These are phyloP conservation scores for Colletotrichum graminicola DNA, from an alignment of 2,329 filamentous ascomycete genomes.

Conservation along the genomic window DNA sequence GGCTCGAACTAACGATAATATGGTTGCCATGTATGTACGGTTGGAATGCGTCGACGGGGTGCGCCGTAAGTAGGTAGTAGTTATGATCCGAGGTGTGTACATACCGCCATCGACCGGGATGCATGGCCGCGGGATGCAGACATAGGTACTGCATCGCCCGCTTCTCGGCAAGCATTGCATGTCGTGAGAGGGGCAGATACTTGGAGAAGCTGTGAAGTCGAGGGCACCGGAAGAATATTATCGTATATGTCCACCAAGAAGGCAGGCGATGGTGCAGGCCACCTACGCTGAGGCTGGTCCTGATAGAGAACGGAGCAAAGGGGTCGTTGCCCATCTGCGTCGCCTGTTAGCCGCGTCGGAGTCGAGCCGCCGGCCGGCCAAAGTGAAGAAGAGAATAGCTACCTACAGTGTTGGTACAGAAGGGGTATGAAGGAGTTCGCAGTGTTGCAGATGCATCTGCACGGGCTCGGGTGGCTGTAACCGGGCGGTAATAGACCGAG, in stretches of 20 bases:
- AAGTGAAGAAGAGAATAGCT: background rate
- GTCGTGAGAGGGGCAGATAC: slow-evolving; percentile 8
- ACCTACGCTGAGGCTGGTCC: slow-evolving; percentile 6
- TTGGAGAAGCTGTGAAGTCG: slow-evolving; percentile 2
- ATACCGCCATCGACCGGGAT: slow-evolving; percentile 7
- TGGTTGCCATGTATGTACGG: background rate
- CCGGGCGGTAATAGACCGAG: background rate
- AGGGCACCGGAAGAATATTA: slow-evolving; percentile 22
- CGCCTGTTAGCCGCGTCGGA: background rate
- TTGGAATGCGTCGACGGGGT: background rate
- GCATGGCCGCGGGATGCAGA: slow-evolving; percentile 23
- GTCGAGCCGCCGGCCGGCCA: background rate
- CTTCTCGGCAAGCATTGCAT: slow-evolving; percentile 20
- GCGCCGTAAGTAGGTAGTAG: background rate
- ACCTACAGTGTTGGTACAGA: background rate
- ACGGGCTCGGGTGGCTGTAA: background rate
- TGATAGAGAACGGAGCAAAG: slow-evolving; percentile 5
- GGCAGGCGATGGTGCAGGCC: background rate
- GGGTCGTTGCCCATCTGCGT: background rate
- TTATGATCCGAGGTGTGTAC: background rate
- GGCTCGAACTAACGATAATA: background rate
- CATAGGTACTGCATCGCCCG: slow-evolving; percentile 21
- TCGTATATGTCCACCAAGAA: slow-evolving; percentile 12
- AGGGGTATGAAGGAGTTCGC: background rate
- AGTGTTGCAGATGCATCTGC: background rate